These are phyloP conservation scores for Diphasiastrum complanatum DNA, from an alignment of 83 land plant genomes.

Conservation along the genomic window DNA sequence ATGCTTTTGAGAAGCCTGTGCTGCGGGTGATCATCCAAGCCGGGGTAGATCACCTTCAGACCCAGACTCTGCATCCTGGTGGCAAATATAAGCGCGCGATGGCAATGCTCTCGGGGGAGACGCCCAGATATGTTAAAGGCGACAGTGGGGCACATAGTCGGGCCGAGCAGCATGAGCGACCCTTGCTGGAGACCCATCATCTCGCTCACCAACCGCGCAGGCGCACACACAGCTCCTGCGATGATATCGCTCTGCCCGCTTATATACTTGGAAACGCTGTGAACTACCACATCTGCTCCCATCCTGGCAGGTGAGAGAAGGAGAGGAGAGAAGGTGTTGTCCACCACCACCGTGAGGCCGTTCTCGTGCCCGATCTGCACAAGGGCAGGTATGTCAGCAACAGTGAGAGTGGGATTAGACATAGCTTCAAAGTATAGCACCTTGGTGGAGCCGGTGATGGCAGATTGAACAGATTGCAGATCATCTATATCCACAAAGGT, in stretches of 20 bases:
- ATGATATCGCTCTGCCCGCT: constrained; percentile 90
- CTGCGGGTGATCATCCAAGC: constrained; percentile 78
- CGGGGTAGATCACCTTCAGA: constrained; percentile 85
- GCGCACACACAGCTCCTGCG: constrained; percentile 90
- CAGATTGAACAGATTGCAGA: constrained; percentile 36
- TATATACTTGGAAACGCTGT: constrained; percentile 81
- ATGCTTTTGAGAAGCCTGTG: constrained; percentile 45
- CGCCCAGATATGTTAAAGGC: constrained; percentile 80
- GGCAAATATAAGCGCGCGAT: constrained; percentile 55
- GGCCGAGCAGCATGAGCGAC: constrained; percentile 81
- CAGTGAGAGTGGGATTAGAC: constrained; percentile 71
- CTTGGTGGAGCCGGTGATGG: constrained; percentile 50
- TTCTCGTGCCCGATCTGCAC: constrained; percentile 49
- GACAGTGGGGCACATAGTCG: constrained; percentile 89
- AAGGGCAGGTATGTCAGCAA: constrained; percentile 68
- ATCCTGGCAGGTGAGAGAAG: constrained; percentile 66
- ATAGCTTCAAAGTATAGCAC: constrained; percentile 68
- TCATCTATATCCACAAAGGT: constrained; percentile 62
- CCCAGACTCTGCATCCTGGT: constrained; percentile 61
- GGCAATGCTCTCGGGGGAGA: constrained; percentile 86
- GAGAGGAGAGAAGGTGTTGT: constrained; percentile 91
- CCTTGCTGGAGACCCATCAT: constrained; percentile 95
- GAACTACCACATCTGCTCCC: constrained; percentile 91
- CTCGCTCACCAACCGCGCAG: constrained; percentile 57
- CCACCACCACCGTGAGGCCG: constrained; percentile 67